Evolutionary conservation across 129 eudicot genomes (phyloP).

Genomic region (Dittrichia graveolens): DNA sequence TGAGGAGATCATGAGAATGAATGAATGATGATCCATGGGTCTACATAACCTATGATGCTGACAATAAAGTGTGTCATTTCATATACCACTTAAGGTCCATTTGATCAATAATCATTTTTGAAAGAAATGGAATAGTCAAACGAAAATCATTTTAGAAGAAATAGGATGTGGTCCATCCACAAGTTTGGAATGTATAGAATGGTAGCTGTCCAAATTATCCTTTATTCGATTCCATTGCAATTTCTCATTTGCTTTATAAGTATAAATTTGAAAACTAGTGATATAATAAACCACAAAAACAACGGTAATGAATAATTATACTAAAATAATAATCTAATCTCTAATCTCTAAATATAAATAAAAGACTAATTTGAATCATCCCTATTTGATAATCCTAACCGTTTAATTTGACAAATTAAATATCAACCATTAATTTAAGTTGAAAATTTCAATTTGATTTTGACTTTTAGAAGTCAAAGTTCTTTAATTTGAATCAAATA

Average conservation of each 20-base stretch:
- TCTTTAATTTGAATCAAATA: too few relatives aligned
- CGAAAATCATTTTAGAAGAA: background rate
- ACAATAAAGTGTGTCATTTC: background rate
- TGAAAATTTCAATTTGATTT: too few relatives aligned
- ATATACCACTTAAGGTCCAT: background rate
- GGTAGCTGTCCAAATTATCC: background rate
- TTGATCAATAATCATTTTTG: background rate
- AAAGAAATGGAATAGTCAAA: background rate
- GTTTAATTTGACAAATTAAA: too few relatives aligned
- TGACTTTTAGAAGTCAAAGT: too few relatives aligned
- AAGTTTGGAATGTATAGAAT: background rate
- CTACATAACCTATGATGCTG: slow-evolving; percentile 13
- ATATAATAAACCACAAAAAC: background rate
- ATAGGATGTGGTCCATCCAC: background rate
- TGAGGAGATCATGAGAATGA: background rate
- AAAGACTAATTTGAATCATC: too few relatives aligned
- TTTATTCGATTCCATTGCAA: background rate
- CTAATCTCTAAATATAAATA: too few relatives aligned
- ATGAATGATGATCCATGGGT: slow-evolving; percentile 5
- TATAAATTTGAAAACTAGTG: slow-evolving; percentile 1
- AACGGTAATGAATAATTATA: background rate
- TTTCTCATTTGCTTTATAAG: slow-evolving; percentile 1
- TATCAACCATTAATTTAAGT: too few relatives aligned
- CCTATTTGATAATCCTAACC: too few relatives aligned
- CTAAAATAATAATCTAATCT: too few relatives aligned